Base-by-base conservation (phyloP, 2,329 filamentous ascomycete genomes). In the Aspergillus fischeri region DNA sequence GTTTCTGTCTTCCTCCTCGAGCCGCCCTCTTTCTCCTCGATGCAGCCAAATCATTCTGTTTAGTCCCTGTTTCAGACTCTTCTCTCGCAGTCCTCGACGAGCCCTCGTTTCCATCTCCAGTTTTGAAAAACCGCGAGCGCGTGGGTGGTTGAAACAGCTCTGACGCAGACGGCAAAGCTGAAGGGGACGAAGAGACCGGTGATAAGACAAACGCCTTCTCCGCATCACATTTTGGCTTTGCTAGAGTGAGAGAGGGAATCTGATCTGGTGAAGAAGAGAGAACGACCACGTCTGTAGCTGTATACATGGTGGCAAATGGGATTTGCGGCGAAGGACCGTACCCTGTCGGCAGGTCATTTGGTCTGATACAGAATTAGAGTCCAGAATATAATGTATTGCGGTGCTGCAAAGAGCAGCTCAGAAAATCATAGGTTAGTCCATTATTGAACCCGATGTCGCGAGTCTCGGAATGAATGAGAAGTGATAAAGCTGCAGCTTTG, bases 181-280 rank as follows among this genome's bases (percentile, higher is more conserved):
- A 63, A 9, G 69, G 64, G 49, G 71, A 68, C 38, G 55, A 45
- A 20, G 49, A 60, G 53, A 47, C 59, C 50, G 67, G 68, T 41
- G 62, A 63, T 10, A 62, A n/a, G 6, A 52, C 60, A 45, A 62
- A 54, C 5, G 60, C 29, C 17, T 52, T 59, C 25, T 61, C 60
- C 9, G 52, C 21, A 52, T 61, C 60, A 49, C 62, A 56, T 24
- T 55, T 38, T 49, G 59, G 44, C 49, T 69, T 73, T 57, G 64
- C 67, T 65, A 75, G 71, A 17, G 62, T 68, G 47, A 56, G 62
- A 51, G 68, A 57, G 57, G 71, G 63, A 62, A 72, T 51, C 47
- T 57, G 65, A 38, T 68, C 69, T 27, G 77, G 75, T 4, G 77
- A 77, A 20, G 76, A 78, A 27, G 75, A 76, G 52, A 78, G 64